Base-by-base conservation (phyloP, 805 yeast genomes). In the Schwanniomyces polymorphus region DNA sequence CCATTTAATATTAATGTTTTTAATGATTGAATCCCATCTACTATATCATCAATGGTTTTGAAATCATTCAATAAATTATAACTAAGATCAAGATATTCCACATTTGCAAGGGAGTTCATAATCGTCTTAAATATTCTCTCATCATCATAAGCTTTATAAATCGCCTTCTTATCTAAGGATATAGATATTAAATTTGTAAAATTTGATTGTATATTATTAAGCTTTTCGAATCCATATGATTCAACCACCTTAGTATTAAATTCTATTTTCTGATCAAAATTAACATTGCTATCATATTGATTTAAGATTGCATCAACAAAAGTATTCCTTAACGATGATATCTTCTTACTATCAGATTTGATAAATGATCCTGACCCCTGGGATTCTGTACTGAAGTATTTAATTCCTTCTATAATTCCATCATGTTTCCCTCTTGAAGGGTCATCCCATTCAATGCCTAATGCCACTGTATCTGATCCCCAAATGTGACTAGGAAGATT, bases 371-470 rank as follows among this genome's bases (percentile, higher is more conserved):
- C 95, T 2, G 84, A 68, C 0, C 70, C 71, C 0, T 60, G n/a
- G 49, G 65, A n/a, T 31, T 28, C 7, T 25, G 63, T 46, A 56
- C 52, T 28, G 61, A 91, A 91, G 60, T 88, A 88, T 44, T 60
- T 55, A 0, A 64, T 56, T 0, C 85, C 88, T 17, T 78, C 70
- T 25, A 81, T 50, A 1, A 59, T 47, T 0, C 98, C 98, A 51
- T 78, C 68, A 60, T 91, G 82, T 56, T 84, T 88, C 1, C 97
- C 97, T 29, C 90, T 70, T 0, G 49, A 46, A 0, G 75, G 65
- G 39, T 81, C 71, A 60, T 91, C 97, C 97, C 97, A 91, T 62
- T 91, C 97, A 3, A 91, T 75, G 0, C 97, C 97, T 11, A 80
- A 63, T 0, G 92, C 90, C 1, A 53, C 35, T 0, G 63, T 68